Conservation (phyloP, 257 asterid species). For the Salvia miltiorrhiza region DNA sequence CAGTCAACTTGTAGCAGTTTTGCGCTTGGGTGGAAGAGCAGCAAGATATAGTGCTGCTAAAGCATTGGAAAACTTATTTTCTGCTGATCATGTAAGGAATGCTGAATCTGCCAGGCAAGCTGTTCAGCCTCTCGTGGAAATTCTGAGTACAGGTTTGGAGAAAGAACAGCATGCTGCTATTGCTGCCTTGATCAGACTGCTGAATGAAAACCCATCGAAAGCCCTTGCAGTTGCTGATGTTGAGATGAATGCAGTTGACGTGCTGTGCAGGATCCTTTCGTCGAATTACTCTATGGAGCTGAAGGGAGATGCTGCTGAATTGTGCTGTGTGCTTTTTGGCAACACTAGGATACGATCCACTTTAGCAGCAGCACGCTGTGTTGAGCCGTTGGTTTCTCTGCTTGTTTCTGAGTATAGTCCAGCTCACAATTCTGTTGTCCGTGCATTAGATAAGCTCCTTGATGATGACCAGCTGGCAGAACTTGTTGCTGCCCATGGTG, state of each 20-base stretch:
- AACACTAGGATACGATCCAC: slow-evolving; percentile 92
- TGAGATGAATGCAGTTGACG: slow-evolving; percentile 96
- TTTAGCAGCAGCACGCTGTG: slow-evolving; percentile 90
- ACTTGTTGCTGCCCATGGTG: slow-evolving; percentile 96
- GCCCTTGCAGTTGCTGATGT: slow-evolving; percentile 96
- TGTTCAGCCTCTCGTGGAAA: slow-evolving; percentile 94
- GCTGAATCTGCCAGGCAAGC: slow-evolving; percentile 97
- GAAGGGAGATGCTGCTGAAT: slow-evolving; percentile 94
- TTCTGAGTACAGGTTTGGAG: slow-evolving; percentile 87
- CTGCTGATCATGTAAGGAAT: slow-evolving; percentile 93
- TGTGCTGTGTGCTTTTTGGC: slow-evolving; percentile 84
- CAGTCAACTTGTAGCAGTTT: slow-evolving; percentile 89
- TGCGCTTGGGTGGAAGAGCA: slow-evolving; percentile 96
- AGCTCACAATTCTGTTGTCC: slow-evolving; percentile 83
- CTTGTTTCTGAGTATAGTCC: slow-evolving; percentile 76
- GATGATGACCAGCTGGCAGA: slow-evolving; percentile 97
- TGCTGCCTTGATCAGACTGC: slow-evolving; percentile 85
- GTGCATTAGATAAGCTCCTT: slow-evolving; percentile 82
- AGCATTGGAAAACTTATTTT: slow-evolving; percentile 90
- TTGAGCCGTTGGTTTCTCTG: slow-evolving; percentile 92
- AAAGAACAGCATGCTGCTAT: slow-evolving; percentile 99
- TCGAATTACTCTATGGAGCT: slow-evolving; percentile 84
- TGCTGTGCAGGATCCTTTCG: slow-evolving; percentile 81
- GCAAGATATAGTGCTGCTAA: slow-evolving; percentile 97
- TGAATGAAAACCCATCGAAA: slow-evolving; percentile 85